Percentiles rank a stretch among this genome's conserved stretches.
phyloP scores from a whole-genome alignment of 257 asterid species.

The Agastache rugosa region DNA sequence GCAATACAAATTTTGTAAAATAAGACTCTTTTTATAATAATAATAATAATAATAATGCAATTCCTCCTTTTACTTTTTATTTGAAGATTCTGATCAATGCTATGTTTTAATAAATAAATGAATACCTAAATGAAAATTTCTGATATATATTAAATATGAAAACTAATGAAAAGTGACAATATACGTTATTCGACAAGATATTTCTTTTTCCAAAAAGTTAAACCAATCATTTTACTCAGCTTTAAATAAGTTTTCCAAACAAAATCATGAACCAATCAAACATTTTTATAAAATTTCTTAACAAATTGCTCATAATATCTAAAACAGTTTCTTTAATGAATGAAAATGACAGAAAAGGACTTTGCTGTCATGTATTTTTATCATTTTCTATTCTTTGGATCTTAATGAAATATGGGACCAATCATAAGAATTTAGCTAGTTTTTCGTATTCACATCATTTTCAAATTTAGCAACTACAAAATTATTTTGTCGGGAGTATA shows the following conservation, averaged over 20 bases:
- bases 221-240: background rate
- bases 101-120: background rate
- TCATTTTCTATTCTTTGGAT: background rate
- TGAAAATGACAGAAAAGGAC: background rate
- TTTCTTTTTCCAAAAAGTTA: background rate
- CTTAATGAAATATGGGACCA: background rate
- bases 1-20: too few relatives aligned
- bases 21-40: too few relatives aligned
- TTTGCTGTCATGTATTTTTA: background rate
- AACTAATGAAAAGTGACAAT: background rate
- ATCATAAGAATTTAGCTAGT: background rate
- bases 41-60: too few relatives aligned
- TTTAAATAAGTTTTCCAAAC: background rate
- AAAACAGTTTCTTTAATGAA: background rate
- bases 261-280: background rate
- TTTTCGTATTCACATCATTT: background rate
- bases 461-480: constrained; percentile 8
- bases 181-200: background rate
- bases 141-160: background rate
- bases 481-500: background rate
- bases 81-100: background rate
- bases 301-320: background rate
- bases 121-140: background rate
- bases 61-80: background rate
- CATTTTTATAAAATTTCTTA: background rate